These are phyloP conservation scores for Cystobasidium pallidum DNA, from an alignment of 1,284 basidiomycete species.

Conservation along the genomic window DNA sequence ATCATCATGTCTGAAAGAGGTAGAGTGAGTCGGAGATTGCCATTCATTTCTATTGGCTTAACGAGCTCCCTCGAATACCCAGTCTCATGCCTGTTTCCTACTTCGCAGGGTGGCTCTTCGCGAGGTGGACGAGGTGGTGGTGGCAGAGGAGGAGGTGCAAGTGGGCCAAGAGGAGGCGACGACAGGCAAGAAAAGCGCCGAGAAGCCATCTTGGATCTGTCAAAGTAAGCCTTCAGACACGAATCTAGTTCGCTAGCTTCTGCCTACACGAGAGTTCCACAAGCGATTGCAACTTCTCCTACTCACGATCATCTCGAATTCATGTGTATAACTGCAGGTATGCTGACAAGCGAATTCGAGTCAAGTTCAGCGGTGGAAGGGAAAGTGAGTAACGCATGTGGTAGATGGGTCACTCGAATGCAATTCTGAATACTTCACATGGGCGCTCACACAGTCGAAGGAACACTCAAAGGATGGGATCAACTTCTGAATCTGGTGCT, in stretches of 20 bases:
- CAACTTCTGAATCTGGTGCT: conserved; percentile 94
- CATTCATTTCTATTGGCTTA: not conserved
- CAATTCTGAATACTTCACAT: too few species aligned
- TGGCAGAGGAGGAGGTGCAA: conserved; percentile 47
- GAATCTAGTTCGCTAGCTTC: not conserved
- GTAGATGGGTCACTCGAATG: too few species aligned
- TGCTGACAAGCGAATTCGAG: conserved; percentile 79
- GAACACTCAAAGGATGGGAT: conserved; percentile 92
- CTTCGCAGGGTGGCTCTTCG: conserved; percentile 9
- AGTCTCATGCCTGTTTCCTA: not conserved
- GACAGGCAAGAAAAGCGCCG: conserved; percentile 72
- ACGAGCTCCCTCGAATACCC: not conserved
- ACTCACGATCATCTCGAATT: not conserved
- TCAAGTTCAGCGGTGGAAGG: conserved; percentile 94
- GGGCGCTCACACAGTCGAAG: conserved; percentile 72
- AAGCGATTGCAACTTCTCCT: not conserved
- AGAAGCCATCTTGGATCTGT: conserved; percentile 93
- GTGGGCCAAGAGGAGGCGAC: conserved; percentile 44
- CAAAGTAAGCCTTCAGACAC: conserved; percentile 69
- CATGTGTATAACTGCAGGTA: conserved; percentile 34
- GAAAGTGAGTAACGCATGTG: conserved; percentile 67
- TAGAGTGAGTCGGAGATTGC: conserved; percentile 23
- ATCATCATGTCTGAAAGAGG: conserved; percentile 54
- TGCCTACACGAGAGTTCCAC: too few species aligned
- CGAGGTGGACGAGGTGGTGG: conserved; percentile 55